Conservation (phyloP, 345 rosid species). For the Barbarea vulgaris region DNA sequence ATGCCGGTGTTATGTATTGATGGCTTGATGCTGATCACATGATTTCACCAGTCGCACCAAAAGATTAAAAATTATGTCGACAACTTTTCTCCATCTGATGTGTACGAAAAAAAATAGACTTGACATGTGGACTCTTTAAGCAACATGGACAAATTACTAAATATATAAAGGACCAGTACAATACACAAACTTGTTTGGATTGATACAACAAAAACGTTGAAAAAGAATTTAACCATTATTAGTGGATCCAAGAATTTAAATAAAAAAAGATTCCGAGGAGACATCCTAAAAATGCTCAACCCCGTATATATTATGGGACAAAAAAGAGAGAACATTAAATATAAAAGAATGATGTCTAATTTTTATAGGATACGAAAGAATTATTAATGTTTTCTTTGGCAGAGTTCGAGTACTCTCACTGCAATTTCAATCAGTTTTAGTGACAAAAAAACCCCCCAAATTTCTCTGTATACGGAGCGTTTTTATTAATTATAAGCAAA, state of each 20-base stretch:
- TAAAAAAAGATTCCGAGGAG: not conserved
- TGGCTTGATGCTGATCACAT: constrained; percentile 13
- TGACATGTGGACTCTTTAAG: constrained; percentile 14
- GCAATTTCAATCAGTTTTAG: no score
- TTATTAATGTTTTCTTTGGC: no score
- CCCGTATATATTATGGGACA: not conserved
- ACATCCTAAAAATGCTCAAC: not conserved
- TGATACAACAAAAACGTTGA: not conserved
- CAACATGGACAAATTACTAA: not conserved
- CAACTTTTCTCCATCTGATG: constrained; percentile 1
- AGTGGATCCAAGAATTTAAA: not conserved
- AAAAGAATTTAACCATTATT: not conserved
- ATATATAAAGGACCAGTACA: not conserved
- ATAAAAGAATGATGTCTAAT: no score
- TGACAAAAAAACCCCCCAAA: no score
- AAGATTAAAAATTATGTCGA: constrained; percentile 7
- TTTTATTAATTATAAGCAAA: no score
- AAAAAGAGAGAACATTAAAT: not conserved
- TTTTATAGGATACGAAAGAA: no score
- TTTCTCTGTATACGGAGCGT: no score
- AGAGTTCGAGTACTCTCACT: no score
- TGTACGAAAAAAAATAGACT: constrained; percentile 1
- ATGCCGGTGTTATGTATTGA: no score
- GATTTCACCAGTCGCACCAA: constrained; percentile 9
- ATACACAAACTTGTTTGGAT: not conserved